Base-by-base conservation (phyloP, 2,329 filamentous ascomycete genomes). In the Colletotrichum simmondsii region DNA sequence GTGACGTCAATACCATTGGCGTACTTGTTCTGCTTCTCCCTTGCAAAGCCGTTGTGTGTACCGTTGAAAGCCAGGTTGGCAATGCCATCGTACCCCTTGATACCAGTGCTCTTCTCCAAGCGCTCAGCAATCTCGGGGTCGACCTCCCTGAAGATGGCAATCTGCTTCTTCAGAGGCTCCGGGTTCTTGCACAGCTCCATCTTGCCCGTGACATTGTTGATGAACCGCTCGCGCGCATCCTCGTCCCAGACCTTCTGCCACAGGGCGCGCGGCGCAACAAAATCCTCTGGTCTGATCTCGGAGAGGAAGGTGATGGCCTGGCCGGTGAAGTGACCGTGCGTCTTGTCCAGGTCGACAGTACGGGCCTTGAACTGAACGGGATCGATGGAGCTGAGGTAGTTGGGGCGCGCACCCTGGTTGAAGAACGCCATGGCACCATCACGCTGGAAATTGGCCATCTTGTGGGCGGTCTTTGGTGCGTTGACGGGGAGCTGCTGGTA, bases 131-230 rank as follows among this genome's bases (percentile, higher is more conserved):
- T 82, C 62, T 92, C 90, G 0, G 87, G 83, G 7, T 86, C 87
- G 0, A 92, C 90, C 77, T 92, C 90, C 2, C 90, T 84, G 85
- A 92, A 92, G 78, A 92, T 92, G 65, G 85, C 87, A 72, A 92
- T 92, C 80, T 92, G 89, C 19, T 90, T 83, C 85, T 90, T 91
- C 80, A 92, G 83, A 3, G 91, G 87, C 79, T 92, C 90, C 75
- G 90, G 82, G 56, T 90, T 83, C 61, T 82, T 83, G 79, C 90
- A 92, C 3, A 86, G 85, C 32, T 81, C 83, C 89, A 92, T 92
- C 81, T 92, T 91, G 3, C 89, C 89, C 0, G 88, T 85, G 4
- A 91, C 86, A 68, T 92, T 92, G 52, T 82, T 84, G 79, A 92
- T 84, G 80, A 91, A 91, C 0, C 90, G 85, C 77, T 89, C 85